Percentiles rank a stretch among this genome's conserved stretches.
phyloP scores from a whole-genome alignment of 2,329 filamentous ascomycete species.

The Drechmeria coniospora region DNA sequence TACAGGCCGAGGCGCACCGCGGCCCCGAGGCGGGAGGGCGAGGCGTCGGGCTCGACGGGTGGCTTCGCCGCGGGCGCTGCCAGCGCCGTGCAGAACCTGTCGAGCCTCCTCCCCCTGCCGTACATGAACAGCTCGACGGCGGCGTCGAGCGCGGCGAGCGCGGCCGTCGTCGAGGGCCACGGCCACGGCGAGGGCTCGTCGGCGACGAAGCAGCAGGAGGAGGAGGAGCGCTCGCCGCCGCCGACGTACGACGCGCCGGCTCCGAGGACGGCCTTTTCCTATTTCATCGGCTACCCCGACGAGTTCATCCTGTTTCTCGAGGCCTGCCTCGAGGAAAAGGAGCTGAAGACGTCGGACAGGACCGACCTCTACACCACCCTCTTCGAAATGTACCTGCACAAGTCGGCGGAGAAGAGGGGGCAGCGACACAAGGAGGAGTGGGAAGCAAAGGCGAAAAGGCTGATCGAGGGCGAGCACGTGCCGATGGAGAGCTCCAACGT shows the following conservation, averaged over 20 bases:
- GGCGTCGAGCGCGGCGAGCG: too few relatives aligned
- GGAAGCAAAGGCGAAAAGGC: slow-evolving; percentile 78
- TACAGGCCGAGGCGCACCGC: slow-evolving; percentile 59
- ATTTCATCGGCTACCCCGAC: slow-evolving; percentile 84
- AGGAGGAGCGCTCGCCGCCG: slow-evolving; percentile 28
- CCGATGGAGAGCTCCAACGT: slow-evolving; percentile 93
- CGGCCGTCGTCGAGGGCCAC: too few relatives aligned
- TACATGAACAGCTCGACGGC: slow-evolving; percentile 58
- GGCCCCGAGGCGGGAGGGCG: slow-evolving; percentile 17
- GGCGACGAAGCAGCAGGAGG: slow-evolving; percentile 32
- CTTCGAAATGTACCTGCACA: slow-evolving; percentile 96
- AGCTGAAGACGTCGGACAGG: slow-evolving; percentile 58
- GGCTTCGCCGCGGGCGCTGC: slow-evolving; percentile 44
- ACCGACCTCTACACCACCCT: slow-evolving; percentile 85
- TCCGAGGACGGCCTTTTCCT: slow-evolving; percentile 82
- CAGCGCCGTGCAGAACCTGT: slow-evolving; percentile 72
- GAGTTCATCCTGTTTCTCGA: slow-evolving; percentile 90
- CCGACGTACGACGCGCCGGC: slow-evolving; percentile 63
- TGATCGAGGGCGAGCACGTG: slow-evolving; percentile 67
- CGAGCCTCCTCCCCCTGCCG: slow-evolving; percentile 67
- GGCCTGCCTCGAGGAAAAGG: slow-evolving; percentile 60
- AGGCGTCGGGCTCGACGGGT: slow-evolving; percentile 18
- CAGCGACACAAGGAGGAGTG: slow-evolving; percentile 55
- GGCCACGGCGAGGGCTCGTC: too few relatives aligned
- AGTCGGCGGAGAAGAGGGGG: slow-evolving; percentile 61